Conservation (phyloP, 2,329 filamentous ascomycete species). For the Aspergillus fructus region DNA sequence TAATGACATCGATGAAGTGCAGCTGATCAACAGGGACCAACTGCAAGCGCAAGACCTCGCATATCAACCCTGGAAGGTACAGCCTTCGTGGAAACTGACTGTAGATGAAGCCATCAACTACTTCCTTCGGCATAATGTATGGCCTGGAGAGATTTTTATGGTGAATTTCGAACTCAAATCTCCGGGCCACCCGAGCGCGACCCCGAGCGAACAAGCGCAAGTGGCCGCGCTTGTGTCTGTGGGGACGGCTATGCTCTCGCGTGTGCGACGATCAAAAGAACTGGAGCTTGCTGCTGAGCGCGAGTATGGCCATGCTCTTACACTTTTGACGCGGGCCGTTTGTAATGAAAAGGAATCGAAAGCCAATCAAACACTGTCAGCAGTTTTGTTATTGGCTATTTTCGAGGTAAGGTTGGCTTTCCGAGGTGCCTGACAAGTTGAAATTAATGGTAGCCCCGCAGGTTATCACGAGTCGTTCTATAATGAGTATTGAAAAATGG, state of each 20-base stretch:
- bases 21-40: slow-evolving; percentile 17
- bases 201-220: slow-evolving; percentile 32
- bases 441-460: slow-evolving; percentile 17
- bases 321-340: slow-evolving; percentile 39
- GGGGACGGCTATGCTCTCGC: slow-evolving; percentile 59
- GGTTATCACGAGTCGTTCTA: slow-evolving; percentile 43
- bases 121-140: slow-evolving; percentile 36
- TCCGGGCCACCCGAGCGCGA: slow-evolving; percentile 16
- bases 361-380: slow-evolving; percentile 48
- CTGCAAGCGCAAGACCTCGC: slow-evolving; percentile 8
- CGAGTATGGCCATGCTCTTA: slow-evolving; percentile 57
- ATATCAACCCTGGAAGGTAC: slow-evolving; percentile 19
- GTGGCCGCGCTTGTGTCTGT: slow-evolving; percentile 56
- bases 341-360: slow-evolving; percentile 34
- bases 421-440: neutral
- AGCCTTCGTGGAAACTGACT: slow-evolving; percentile 26
- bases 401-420: slow-evolving; percentile 54
- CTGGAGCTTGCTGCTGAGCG: slow-evolving; percentile 51
- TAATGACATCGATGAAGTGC: slow-evolving; percentile 19
- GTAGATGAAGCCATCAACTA: slow-evolving; percentile 37
- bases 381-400: slow-evolving; percentile 59
- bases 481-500: slow-evolving; percentile 51
- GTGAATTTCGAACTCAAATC: slow-evolving; percentile 24
- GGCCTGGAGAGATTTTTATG: slow-evolving; percentile 29
- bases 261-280: slow-evolving; percentile 49